Conservation (phyloP, 768 basidiomycete genomes). For the Pholiota molesta region DNA sequence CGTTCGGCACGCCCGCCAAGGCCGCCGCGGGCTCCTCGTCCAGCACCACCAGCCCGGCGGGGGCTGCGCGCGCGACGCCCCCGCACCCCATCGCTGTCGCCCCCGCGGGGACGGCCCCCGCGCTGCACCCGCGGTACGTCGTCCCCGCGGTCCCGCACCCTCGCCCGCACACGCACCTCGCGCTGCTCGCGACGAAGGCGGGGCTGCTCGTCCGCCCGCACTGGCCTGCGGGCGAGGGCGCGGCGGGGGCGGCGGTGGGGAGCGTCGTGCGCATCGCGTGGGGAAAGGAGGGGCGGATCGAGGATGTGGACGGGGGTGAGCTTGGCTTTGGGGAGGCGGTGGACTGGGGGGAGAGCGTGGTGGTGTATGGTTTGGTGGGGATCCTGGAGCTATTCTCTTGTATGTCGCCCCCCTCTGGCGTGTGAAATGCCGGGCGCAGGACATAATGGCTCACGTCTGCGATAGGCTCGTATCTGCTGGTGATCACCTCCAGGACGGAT, state of each 20-base stretch:
- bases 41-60: slow-evolving; percentile 1
- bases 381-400: slow-evolving; percentile 73
- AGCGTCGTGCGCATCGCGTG: slow-evolving; percentile 52
- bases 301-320: slow-evolving; percentile 34
- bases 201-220: slow-evolving; percentile 74
- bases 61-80: slow-evolving; percentile 12
- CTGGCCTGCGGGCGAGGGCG: slow-evolving; percentile 27
- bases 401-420: slow-evolving; percentile 33
- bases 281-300: slow-evolving; percentile 57
- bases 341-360: slow-evolving; percentile 58
- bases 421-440: neutral
- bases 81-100: slow-evolving; percentile 6
- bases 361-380: slow-evolving; percentile 80
- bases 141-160: slow-evolving; percentile 78
- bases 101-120: slow-evolving; percentile 20
- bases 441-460: slow-evolving; percentile 5
- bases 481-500: slow-evolving; percentile 63
- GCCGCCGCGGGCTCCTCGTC: slow-evolving; percentile 8
- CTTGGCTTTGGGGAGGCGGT: neutral
- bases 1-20: slow-evolving; percentile 28
- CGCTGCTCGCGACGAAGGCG: slow-evolving; percentile 56
- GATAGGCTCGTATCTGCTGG: slow-evolving; percentile 75
- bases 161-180: slow-evolving; percentile 69
- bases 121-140: slow-evolving; percentile 64
- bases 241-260: slow-evolving; percentile 12